These are phyloP conservation scores for Strobilomyces confusus DNA, from an alignment of 768 basidiomycete species.

Conservation along the genomic window DNA sequence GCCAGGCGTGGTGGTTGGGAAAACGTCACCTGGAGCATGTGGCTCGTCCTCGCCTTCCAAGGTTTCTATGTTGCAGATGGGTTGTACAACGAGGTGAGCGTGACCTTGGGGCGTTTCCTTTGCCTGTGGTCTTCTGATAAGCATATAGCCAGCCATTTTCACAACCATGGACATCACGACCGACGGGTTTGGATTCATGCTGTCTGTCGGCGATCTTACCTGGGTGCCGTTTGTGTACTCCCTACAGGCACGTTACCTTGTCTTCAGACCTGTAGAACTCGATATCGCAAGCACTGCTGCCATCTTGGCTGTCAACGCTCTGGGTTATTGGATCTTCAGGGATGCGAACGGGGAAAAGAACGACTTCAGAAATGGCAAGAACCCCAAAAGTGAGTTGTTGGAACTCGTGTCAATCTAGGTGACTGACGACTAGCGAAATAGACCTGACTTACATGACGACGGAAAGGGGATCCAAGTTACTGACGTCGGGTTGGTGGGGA, in stretches of 20 bases:
- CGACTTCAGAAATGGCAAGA: slow-evolving; percentile 87
- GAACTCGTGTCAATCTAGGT: not conserved
- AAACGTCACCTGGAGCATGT: slow-evolving; percentile 84
- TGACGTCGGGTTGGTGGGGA: slow-evolving; percentile 99
- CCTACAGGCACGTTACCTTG: slow-evolving; percentile 92
- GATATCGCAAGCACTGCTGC: slow-evolving; percentile 49
- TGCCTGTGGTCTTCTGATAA: not conserved
- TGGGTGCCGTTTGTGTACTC: slow-evolving; percentile 96
- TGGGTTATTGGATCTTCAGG: slow-evolving; percentile 92
- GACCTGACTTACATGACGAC: slow-evolving; percentile 80
- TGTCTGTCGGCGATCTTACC: slow-evolving; percentile 83
- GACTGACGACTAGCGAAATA: slow-evolving; percentile 28
- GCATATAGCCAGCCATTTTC: slow-evolving; percentile 70
- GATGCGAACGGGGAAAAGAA: slow-evolving; percentile 90
- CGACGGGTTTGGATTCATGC: slow-evolving; percentile 99
- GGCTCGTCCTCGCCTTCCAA: slow-evolving; percentile 84
- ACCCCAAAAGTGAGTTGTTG: slow-evolving; percentile 76
- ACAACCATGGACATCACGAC: slow-evolving; percentile 98
- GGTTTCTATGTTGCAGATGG: slow-evolving; percentile 81
- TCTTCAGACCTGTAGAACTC: slow-evolving; percentile 81
- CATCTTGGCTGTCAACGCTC: slow-evolving; percentile 60
- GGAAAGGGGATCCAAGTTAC: slow-evolving; percentile 79
- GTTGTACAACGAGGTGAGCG: slow-evolving; percentile 83
- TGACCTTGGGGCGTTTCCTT: not conserved
- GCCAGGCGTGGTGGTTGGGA: slow-evolving; percentile 62